Base-by-base conservation (phyloP, 768 basidiomycete species). In the Kwoniella pini region DNA sequence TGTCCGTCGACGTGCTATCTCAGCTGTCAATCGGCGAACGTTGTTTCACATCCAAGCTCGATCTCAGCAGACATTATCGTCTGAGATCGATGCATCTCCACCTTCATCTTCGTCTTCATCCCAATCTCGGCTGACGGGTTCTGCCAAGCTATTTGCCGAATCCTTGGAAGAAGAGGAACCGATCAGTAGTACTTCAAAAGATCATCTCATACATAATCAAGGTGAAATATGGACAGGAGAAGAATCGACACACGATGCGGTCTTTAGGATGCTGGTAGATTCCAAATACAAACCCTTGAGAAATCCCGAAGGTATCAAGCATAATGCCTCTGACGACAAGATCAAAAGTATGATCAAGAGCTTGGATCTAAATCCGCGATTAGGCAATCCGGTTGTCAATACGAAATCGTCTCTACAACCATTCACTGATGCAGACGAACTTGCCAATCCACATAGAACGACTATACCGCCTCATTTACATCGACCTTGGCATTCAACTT, bases 221-320 rank as follows among this genome's bases (percentile, higher is more conserved):
- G 80, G 87, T 31, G 81, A 83, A 57, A 87, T 90, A 71, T 91
- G 89, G 90, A 84, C 83, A 1, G 89, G 89, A 0, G 88, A 91
- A 11, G 90, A 91, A 76, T 81, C 82, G 6, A 81, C 84, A 1
- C 80, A 85, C 54, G 86, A 89, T 78, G 83, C 86, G 0, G 86
- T 92, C 0, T 80, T 90, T 17, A 84, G 90, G 21, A 92, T 94
- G 89, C 82, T 92, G 4, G 82, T 91, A 31, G 90, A 92, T 80
- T 67, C 63, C 11, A 50, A 50, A 42, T 87, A 91, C 80, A 91
- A 88, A 77, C 89, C 90, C 1, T 77, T 91, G 31, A 82, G 88
- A n/a, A 83, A 79, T 70, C 62, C 63, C 0, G 55, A 44, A 2
- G 69, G 67, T 33, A 69, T 85, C 43, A 72, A 65, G 12, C 49